A percentile compares a stretch with the other conserved stretches of the same genome.
These are phyloP conservation scores for Phyllostachys edulis DNA, from an alignment of 176 grass and related monocot species.

Conservation along the genomic window DNA sequence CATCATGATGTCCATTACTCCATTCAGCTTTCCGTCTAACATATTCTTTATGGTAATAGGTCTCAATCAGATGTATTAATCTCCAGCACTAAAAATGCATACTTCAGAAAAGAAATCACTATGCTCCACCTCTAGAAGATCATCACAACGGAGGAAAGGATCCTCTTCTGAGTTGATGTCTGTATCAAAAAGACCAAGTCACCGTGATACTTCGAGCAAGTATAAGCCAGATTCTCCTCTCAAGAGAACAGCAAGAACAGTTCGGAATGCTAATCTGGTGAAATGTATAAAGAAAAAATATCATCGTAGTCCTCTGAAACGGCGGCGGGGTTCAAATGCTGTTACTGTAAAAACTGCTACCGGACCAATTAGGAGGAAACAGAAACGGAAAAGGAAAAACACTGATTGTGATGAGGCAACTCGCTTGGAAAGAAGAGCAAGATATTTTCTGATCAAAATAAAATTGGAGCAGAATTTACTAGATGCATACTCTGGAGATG, in stretches of 20 bases:
- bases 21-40: conserved; percentile 17
- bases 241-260: conserved; percentile 46
- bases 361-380: conserved; percentile 38
- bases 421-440: conserved; percentile 78
- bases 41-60: conserved; percentile 29
- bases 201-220: conserved; percentile 40
- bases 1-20: neutral
- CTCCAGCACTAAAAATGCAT: conserved; percentile 34
- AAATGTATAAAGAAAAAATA: conserved; percentile 45
- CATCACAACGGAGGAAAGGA: conserved; percentile 30
- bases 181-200: conserved; percentile 31
- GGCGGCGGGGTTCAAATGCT: conserved; percentile 26
- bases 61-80: neutral
- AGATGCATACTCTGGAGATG: conserved; percentile 93
- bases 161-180: conserved; percentile 34
- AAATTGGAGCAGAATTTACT: conserved; percentile 87
- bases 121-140: conserved; percentile 46
- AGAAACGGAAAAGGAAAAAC: conserved; percentile 53
- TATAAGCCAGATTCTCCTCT: conserved; percentile 40
- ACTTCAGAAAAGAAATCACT: conserved; percentile 53
- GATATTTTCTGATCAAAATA: conserved; percentile 82
- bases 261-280: conserved; percentile 29
- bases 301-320: conserved; percentile 37
- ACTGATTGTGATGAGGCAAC: conserved; percentile 65
- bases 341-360: conserved; percentile 42